Evolutionary conservation across 1,139 yeast genomes (phyloP), one percentile per base, ranked within the genome.

Genomic region (Magnusiomyces sp.): DNA sequence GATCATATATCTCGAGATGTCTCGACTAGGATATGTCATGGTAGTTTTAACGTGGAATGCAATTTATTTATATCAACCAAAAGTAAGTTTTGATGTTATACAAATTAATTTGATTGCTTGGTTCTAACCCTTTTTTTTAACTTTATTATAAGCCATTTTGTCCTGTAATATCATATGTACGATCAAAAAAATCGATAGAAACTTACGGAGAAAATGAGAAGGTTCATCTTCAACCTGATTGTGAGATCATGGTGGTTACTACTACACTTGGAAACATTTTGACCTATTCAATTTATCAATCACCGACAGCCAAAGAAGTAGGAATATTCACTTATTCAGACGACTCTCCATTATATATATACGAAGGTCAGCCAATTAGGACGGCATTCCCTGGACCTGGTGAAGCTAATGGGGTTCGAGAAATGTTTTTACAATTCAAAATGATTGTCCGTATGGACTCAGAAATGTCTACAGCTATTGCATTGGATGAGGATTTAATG

Each of bases 311-410:
- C 2, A 37, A 39, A 23, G 54, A 51, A 37, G 42, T 51, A 11
- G 54, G 49, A 5, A 49, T 49, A 11, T 51, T 51, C 17, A 49
- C 51, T 2, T 49, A 51, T 34, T 49, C 53, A 5, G 54, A 51
- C 43, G 47, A 51, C 37, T 51, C 54, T 1, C 51, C 52, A 14
- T 32, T 49, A 17, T 51, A 49, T 33, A 50, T 51, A 5, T 50
- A 51, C 27, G 52, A 51, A 34, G 55, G 52, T 2, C 56, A 53
- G 10, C 51, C 53, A 6, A 47, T 53, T 14, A 53, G 57, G 6
- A 55, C 57, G 14, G 55, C 60, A 16, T 56, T 60, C 16, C 70
- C 71, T 1, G 74, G 73, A 1, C 70, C 71, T 0, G 73, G 73
- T 6, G 73, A 70, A 51, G 67, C 66, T 2, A 55, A 63, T 19